Percentiles rank a stretch among this genome's conserved stretches.
Evolutionary conservation across 345 rosid genomes (phyloP).

Genomic region (Heritiera fomes): DNA sequence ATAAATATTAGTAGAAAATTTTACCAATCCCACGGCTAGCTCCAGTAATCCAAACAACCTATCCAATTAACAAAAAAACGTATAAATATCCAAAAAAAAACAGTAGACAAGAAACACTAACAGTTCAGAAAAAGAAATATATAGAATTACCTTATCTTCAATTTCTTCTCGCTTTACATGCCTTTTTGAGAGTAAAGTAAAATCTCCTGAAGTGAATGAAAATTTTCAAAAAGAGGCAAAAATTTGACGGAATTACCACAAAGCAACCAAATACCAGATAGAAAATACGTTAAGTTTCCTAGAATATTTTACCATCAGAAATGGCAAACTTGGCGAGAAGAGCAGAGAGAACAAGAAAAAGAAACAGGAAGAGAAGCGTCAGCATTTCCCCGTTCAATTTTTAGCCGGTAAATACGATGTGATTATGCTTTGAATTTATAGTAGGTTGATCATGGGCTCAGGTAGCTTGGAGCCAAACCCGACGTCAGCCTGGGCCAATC

Average conservation of each 20-base stretch:
- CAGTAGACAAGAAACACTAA: neutral
- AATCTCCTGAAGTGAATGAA: slow-evolving; percentile 56
- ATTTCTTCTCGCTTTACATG: slow-evolving; percentile 74
- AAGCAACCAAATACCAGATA: neutral
- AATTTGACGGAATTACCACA: neutral
- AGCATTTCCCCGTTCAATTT: neutral
- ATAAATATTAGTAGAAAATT: neutral
- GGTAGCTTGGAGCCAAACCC: neutral
- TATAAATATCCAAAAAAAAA: neutral
- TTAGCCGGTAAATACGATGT: neutral
- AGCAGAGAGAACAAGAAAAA: slow-evolving; percentile 33
- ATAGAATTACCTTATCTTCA: slow-evolving; percentile 63
- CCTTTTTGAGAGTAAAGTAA: slow-evolving; percentile 64
- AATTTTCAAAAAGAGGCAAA: neutral
- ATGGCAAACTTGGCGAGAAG: slow-evolving; percentile 47
- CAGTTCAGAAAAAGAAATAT: neutral
- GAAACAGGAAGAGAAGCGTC: slow-evolving; percentile 27
- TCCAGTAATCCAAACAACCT: slow-evolving; percentile 97
- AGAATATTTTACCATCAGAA: slow-evolving; percentile 55
- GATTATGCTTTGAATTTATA: neutral
- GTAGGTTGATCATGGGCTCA: neutral
- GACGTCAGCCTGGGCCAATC: neutral
- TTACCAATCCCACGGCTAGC: slow-evolving; percentile 97
- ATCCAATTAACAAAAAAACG: slow-evolving; percentile 13
- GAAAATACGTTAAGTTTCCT: neutral